Evolutionary conservation across 2,329 filamentous ascomycete genomes (phyloP).

Genomic region (Penicillium verrucosum): DNA sequence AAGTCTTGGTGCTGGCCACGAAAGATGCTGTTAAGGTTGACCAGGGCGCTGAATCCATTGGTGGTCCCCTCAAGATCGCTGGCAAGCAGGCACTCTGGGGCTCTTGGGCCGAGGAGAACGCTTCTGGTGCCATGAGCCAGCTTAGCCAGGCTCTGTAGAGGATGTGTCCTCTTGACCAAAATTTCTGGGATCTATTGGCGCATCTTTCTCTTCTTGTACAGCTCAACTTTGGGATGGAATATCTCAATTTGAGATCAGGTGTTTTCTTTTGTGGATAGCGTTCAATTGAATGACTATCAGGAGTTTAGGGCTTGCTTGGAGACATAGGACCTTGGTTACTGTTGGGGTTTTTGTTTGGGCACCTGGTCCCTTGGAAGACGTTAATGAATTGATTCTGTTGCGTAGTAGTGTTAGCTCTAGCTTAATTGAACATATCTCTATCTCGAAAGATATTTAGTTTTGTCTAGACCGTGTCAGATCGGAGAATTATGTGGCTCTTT

Average conservation of each 20-base stretch:
- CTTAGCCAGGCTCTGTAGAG: conserved; percentile 28
- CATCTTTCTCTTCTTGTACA: conserved; percentile 25
- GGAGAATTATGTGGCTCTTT: background rate
- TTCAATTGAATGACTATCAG: conserved; percentile 15
- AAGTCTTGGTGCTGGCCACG: conserved; percentile 89
- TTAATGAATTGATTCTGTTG: conserved; percentile 7
- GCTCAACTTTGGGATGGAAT: conserved; percentile 23
- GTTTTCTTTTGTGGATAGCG: conserved; percentile 13
- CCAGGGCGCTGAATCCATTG: conserved; percentile 69
- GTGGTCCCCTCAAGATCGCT: conserved; percentile 75
- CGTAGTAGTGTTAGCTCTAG: conserved; percentile 16
- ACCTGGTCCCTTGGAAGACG: conserved; percentile 5
- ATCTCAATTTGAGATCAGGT: conserved; percentile 21
- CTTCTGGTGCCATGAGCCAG: conserved; percentile 45
- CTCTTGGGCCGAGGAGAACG: conserved; percentile 77
- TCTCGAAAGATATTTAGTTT: background rate
- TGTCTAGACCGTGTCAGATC: background rate
- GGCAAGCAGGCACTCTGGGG: conserved; percentile 97
- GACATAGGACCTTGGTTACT: conserved; percentile 13
- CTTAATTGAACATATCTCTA: conserved; percentile 22
- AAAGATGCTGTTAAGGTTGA: conserved; percentile 98
- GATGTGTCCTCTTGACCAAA: conserved; percentile 7
- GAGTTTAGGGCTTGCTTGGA: conserved; percentile 18
- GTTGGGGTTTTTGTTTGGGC: conserved; percentile 3
- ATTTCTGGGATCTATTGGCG: conserved; percentile 16